Evolutionary conservation across 2,329 filamentous ascomycete genomes (phyloP).

Genomic region (Colletotrichum sp.): DNA sequence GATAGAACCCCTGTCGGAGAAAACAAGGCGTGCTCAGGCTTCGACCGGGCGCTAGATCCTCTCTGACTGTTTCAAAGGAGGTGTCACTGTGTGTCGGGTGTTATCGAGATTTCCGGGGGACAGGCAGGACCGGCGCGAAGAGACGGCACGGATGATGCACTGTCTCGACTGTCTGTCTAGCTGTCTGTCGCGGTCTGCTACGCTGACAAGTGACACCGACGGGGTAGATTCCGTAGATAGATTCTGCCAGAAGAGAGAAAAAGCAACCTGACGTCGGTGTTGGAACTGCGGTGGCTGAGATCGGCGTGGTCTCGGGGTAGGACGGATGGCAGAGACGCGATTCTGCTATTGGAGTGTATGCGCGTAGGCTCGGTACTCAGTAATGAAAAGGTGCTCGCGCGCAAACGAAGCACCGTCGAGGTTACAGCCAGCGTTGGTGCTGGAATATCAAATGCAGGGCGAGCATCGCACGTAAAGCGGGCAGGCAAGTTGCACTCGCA

Average conservation of each 20-base stretch:
- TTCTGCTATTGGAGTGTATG: neutral
- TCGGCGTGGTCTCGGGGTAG: neutral
- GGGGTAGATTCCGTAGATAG: neutral
- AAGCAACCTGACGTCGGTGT: neutral
- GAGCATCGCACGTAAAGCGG: neutral
- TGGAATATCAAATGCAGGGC: neutral
- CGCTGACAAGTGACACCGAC: neutral
- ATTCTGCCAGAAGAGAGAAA: neutral
- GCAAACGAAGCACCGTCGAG: neutral
- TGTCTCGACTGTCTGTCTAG: neutral
- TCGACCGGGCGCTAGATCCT: constrained; percentile 8
- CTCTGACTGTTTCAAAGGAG: constrained; percentile 19
- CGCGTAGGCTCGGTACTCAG: neutral
- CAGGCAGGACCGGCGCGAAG: constrained; percentile 5
- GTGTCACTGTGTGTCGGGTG: constrained; percentile 18
- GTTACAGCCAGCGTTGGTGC: neutral
- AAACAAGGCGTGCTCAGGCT: constrained; percentile 7
- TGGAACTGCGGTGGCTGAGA: neutral
- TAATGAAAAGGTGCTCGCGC: neutral
- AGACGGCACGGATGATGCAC: constrained; percentile 16
- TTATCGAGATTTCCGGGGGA: constrained; percentile 8
- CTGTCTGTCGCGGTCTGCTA: neutral
- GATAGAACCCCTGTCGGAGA: constrained; percentile 9
- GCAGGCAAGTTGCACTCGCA: neutral
- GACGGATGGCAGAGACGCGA: neutral